phyloP scores from a whole-genome alignment of 2,329 filamentous ascomycete genomes.

The Paraconiothyrium sp. region DNA sequence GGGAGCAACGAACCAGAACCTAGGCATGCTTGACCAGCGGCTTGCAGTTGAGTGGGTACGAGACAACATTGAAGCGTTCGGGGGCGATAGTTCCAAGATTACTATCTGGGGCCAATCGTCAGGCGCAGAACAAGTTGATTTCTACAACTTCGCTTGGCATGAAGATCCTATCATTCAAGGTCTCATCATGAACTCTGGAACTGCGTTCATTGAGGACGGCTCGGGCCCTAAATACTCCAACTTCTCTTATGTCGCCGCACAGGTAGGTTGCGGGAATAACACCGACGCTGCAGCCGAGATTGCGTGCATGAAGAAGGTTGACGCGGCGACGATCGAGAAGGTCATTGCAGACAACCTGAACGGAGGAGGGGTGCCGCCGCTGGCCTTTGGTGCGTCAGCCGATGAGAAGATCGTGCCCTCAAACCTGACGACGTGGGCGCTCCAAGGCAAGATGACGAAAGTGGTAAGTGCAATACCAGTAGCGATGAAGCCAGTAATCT shows the following conservation, averaged over 20 bases:
- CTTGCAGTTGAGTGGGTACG: constrained; percentile 45
- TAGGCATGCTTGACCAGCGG: constrained; percentile 48
- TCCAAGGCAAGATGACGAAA: constrained; percentile 27
- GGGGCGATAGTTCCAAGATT: constrained; percentile 45
- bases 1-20: constrained; percentile 37
- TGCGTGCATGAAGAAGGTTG: constrained; percentile 43
- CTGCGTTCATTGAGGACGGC: constrained; percentile 13
- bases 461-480: constrained; percentile 40
- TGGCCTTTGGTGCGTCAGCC: constrained; percentile 28
- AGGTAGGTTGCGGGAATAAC: constrained; percentile 20
- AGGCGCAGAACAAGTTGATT: constrained; percentile 46
- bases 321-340: constrained; percentile 34
- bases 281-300: constrained; percentile 28
- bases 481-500: neutral
- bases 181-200: constrained; percentile 50
- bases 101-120: constrained; percentile 45
- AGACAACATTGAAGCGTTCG: constrained; percentile 49
- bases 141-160: constrained; percentile 53
- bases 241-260: constrained; percentile 22
- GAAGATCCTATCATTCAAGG: constrained; percentile 57
- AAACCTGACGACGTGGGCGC: constrained; percentile 17
- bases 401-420: constrained; percentile 23
- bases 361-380: constrained; percentile 21
- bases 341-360: constrained; percentile 52
- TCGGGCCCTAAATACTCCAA: constrained; percentile 18